A percentile compares a stretch with the other conserved stretches of the same genome.
These are phyloP conservation scores for Suillus americanus DNA, from an alignment of 768 basidiomycete species.

Conservation along the genomic window DNA sequence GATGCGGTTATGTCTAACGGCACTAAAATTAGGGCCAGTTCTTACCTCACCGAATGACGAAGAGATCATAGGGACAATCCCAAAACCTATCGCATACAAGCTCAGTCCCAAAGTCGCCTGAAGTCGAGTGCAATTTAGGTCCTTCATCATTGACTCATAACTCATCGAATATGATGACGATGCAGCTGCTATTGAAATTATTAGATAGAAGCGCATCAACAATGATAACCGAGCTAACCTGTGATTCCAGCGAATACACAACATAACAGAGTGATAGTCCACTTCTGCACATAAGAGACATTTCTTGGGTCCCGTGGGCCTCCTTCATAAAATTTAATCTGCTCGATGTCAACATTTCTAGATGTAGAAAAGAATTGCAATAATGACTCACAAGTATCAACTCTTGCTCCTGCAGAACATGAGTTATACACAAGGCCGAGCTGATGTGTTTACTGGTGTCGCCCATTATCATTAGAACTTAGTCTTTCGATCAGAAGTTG, in stretches of 20 bases:
- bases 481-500: background rate
- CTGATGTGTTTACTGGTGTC: background rate
- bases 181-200: constrained; percentile 39
- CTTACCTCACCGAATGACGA: constrained; percentile 62
- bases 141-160: constrained; percentile 49
- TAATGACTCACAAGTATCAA: background rate
- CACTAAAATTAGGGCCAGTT: background rate
- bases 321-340: constrained; percentile 40
- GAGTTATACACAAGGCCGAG: background rate
- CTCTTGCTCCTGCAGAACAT: background rate
- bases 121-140: constrained; percentile 42
- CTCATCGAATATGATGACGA: constrained; percentile 56
- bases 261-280: constrained; percentile 35
- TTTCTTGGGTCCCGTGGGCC: constrained; percentile 41
- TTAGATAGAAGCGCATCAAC: background rate
- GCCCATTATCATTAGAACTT: background rate
- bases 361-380: background rate
- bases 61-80: constrained; percentile 56
- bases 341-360: background rate
- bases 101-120: constrained; percentile 48
- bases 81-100: constrained; percentile 60
- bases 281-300: constrained; percentile 39
- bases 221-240: constrained; percentile 9
- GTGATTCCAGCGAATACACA: constrained; percentile 27
- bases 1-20: background rate